Base-by-base conservation (phyloP, 2,329 filamentous ascomycete species). In the Pestalotiopsis sp. region DNA sequence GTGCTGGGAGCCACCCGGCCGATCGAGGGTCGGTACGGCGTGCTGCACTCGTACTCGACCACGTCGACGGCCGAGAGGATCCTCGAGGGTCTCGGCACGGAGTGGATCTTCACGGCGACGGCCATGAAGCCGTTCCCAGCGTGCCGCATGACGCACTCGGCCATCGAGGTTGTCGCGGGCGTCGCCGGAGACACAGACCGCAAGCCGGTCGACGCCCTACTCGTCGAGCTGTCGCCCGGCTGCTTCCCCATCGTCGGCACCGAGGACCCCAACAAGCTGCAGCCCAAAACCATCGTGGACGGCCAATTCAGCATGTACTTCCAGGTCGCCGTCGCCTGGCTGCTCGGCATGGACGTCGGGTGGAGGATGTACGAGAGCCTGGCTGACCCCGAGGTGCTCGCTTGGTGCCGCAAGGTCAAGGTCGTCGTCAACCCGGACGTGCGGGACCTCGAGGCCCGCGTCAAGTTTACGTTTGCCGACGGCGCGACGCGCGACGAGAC, bases 291-390 rank as follows among this genome's bases (percentile, higher is more conserved):
- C 36, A 62, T 75, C 13, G 75, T 76, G 25, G 75, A 78, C 57
- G 76, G 71, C 13, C 76, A 77, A 60, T 76, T 77, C 68, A 76
- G 74, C 68, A 76, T 75, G 66, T 75, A 77, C 57, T 77, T 74
- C 58, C 73, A 76, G 64, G 70, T 75, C n/a, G 75, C 76, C 11
- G 68, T 75, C 17, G 70, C 74, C 12, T 78, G 72, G 72, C 64
- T 76, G 4, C 70, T 72, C 36, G 75, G 75, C 1, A 66, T 68
- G 58, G 72, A 71, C 11, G 68, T 73, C 14, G 75, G 73, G 2
- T 77, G 72, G 74, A 69, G 56, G 1, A 72, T 72, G 70, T 76
- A 76, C 63, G 74, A 75, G 40, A 71, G 70, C 69, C 73, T 76
- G 69, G 68, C 66, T 27, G 69, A 70, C 40, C 20, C 69, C 11